These are phyloP conservation scores for Chlorella sp. DNA, from an alignment of 139 green algal species.

Conservation along the genomic window DNA sequence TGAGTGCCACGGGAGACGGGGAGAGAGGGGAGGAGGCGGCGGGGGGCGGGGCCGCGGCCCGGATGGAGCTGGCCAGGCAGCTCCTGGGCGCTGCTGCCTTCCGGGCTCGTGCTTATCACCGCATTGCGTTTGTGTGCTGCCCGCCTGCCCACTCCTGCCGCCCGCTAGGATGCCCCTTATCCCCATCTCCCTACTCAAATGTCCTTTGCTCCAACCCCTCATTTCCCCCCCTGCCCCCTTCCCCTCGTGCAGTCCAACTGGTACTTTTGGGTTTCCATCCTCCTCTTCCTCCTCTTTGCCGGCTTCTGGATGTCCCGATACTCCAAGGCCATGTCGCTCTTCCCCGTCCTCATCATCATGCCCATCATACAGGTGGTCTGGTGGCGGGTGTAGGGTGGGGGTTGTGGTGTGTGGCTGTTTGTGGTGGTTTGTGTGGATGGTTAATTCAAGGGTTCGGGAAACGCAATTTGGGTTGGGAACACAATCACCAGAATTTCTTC, in stretches of 20 bases:
- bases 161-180: no score
- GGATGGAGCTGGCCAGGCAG: neutral
- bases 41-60: neutral
- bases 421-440: no score
- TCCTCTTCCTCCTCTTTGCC: constrained; percentile 74
- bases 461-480: no score
- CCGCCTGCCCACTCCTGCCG: neutral
- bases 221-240: neutral
- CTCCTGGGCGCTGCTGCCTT: neutral
- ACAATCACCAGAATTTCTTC: no score
- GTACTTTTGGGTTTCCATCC: constrained; percentile 83
- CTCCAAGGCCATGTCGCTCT: constrained; percentile 79
- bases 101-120: neutral
- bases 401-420: neutral
- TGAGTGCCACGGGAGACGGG: neutral
- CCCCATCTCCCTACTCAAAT: no score
- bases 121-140: no score
- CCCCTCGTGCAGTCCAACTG: constrained; percentile 52
- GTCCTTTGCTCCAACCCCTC: neutral
- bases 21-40: neutral
- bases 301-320: constrained; percentile 79
- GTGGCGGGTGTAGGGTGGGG: neutral
- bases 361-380: constrained; percentile 67
- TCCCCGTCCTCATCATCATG: constrained; percentile 89
- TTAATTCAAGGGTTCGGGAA: no score